Conservation (phyloP, 441 rosid species). For the Theobroma grandiflorum region DNA sequence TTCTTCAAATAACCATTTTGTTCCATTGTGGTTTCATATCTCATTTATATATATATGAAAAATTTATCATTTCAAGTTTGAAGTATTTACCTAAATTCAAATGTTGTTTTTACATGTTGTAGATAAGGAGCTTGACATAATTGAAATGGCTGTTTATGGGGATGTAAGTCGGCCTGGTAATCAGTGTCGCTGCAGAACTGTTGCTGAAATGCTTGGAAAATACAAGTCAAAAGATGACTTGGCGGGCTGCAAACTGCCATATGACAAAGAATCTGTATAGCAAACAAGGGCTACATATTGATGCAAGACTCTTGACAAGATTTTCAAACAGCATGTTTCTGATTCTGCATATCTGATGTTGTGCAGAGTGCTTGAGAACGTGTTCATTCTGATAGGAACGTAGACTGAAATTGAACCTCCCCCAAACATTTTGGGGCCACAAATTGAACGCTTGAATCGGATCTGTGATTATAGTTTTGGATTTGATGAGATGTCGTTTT, state of each 20-base stretch:
- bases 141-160: conserved; percentile 94
- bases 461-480: background rate
- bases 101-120: conserved; percentile 30
- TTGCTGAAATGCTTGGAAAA: conserved; percentile 81
- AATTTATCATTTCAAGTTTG: background rate
- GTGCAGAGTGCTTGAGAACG: background rate
- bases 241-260: conserved; percentile 77
- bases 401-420: background rate
- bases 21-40: background rate
- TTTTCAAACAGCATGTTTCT: background rate
- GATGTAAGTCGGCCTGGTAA: conserved; percentile 87
- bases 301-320: background rate
- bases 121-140: conserved; percentile 89
- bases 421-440: background rate
- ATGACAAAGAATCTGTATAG: conserved; percentile 36
- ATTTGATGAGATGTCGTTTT: background rate
- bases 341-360: background rate
- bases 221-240: conserved; percentile 66
- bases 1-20: background rate
- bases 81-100: background rate
- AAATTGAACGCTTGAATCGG: background rate
- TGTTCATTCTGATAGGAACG: background rate
- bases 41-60: background rate
- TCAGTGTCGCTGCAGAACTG: conserved; percentile 80
- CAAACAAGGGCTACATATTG: background rate